Evolutionary conservation across 495 filamentous ascomycete genomes (phyloP), one percentile per base, ranked within the genome.

Genomic region (Penicillium salamii): DNA sequence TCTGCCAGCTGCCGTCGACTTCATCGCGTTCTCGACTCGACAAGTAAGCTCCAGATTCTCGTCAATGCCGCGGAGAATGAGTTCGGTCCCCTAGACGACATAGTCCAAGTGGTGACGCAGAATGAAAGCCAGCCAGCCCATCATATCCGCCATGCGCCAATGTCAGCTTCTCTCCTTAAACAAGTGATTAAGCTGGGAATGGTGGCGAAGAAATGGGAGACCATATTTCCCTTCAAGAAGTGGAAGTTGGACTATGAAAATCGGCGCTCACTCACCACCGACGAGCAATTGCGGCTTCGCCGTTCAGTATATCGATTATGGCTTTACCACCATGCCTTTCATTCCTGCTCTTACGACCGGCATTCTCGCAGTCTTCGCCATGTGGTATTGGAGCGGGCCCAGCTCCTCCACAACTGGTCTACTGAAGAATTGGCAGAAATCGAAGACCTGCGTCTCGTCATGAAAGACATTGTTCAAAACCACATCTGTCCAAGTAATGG

Each of bases 231-330:
- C 3, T 70, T 81, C 42, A 78, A 86, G 52, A 81, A 83, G 49
- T 91, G 88, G 83, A 67, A 70, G 41, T 53, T 73, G 7, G 68
- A 80, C 37, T 86, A 74, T 26, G 73, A 78, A 46, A 67, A 79
- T 41, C 79, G 86, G n/a, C 84, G 89, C 11, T 73, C 80, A 3
- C 72, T 92, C 8, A 77, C 61, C 0, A 40, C 52, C 2, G 49
- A 72, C 11, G 89, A 91, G 61, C 71, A 78, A 15, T 68, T 71
- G 19, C 74, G 78, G 5, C 50, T 90, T n/a, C 80, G 88, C 5
- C 75, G 77, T 34, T 86, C 83, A 1, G 60, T 90, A 46, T 91
- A 87, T 57, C 75, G 80, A 1, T 77, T 87, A 63, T 90, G 87
- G 87, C 70, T 83, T 11, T 86, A 81, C 58, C 59, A 70, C 35